Conservation (phyloP, 2,329 filamentous ascomycete species). For the Fusarium newnesense region DNA sequence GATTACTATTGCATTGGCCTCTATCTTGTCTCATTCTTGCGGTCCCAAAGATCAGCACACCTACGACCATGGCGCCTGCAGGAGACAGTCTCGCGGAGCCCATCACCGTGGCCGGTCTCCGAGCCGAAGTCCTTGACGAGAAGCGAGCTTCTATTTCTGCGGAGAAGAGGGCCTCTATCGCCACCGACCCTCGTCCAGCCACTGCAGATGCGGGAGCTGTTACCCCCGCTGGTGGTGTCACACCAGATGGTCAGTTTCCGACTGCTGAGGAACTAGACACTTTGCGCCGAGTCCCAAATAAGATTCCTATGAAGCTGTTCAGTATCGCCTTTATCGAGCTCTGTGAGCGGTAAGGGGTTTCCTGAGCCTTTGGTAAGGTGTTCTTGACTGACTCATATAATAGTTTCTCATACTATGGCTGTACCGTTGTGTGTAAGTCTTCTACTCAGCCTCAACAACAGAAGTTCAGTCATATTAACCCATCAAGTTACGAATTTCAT, state of each 20-base stretch:
- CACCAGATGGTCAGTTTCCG: conserved; percentile 28
- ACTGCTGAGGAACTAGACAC: conserved; percentile 56
- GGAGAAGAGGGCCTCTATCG: conserved; percentile 45
- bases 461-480: not conserved
- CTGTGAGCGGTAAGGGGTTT: too few relatives aligned
- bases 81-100: conserved; percentile 50
- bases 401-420: conserved; percentile 80
- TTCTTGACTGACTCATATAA: too few relatives aligned
- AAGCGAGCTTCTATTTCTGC: conserved; percentile 44
- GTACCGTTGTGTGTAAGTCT: conserved; percentile 69
- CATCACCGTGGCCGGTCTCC: conserved; percentile 44
- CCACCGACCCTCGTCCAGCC: conserved; percentile 16
- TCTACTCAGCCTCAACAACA: not conserved
- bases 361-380: too few relatives aligned
- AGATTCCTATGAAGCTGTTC: conserved; percentile 68
- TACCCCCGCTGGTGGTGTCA: not conserved
- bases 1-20: not conserved
- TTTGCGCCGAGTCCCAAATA: conserved; percentile 64
- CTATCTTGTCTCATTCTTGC: conserved; percentile 2
- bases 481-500: conserved; percentile 69
- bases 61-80: conserved; percentile 43
- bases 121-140: conserved; percentile 45
- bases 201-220: not conserved
- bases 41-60: not conserved
- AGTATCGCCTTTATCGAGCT: conserved; percentile 75